Conservation (phyloP, 768 basidiomycete genomes). For the Leucocoprinus birnbaumii region DNA sequence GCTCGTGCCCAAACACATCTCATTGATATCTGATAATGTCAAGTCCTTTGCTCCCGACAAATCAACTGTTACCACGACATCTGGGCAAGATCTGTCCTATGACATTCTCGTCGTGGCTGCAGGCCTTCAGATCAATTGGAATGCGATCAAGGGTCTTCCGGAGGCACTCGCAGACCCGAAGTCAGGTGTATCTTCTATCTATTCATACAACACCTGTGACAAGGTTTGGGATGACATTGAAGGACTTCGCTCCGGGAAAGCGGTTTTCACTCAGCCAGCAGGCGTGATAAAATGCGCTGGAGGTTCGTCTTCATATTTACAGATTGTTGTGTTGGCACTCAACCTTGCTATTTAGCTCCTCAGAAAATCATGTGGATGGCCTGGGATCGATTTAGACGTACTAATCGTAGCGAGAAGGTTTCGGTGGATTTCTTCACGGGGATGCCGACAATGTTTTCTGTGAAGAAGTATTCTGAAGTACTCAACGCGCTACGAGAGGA, state of each 20-base stretch:
- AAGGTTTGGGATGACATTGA: conserved; percentile 86
- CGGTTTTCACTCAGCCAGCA: conserved; percentile 93
- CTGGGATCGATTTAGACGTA: conserved; percentile 74
- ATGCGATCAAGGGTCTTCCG: conserved; percentile 66
- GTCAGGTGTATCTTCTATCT: conserved; percentile 89
- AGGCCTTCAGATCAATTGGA: conserved; percentile 86
- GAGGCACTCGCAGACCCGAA: conserved; percentile 73
- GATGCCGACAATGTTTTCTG: conserved; percentile 94
- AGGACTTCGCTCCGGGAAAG: conserved; percentile 69
- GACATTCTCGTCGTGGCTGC: conserved; percentile 87
- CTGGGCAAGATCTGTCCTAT: conserved; percentile 72
- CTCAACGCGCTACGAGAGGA: conserved; percentile 73
- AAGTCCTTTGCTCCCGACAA: conserved; percentile 70
- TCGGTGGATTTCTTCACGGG: conserved; percentile 83
- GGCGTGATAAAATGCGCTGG: conserved; percentile 94
- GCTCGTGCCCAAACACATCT: conserved; percentile 73
- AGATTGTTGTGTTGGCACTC: conserved; percentile 1
- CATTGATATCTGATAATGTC: conserved; percentile 69
- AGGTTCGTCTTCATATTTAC: conserved; percentile 38
- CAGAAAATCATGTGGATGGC: conserved; percentile 99
- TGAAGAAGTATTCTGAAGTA: conserved; percentile 93
- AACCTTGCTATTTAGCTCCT: conserved; percentile 46
- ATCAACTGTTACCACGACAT: conserved; percentile 70
- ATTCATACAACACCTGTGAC: conserved; percentile 87
- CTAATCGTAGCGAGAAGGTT: conserved; percentile 54